These are phyloP conservation scores for Ananas comosus DNA, from an alignment of 176 grass and related monocot genomes.

Conservation along the genomic window DNA sequence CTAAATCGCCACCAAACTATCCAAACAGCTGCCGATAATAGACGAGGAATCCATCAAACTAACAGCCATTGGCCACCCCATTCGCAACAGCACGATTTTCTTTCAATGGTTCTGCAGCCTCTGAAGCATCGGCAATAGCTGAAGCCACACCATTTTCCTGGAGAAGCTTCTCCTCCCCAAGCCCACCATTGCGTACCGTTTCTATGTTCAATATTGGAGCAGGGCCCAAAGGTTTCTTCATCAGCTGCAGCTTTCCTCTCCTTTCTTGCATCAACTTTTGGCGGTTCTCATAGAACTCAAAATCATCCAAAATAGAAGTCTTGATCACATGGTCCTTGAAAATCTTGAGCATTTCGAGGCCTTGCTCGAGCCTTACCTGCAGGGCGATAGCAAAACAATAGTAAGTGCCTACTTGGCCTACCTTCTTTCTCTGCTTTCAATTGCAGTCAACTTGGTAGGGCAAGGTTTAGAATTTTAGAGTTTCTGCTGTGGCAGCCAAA, in stretches of 20 bases:
- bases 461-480: too few relatives aligned
- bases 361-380: slow-evolving; percentile 93
- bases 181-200: not conserved
- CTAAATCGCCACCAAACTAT: not conserved
- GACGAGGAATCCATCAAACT: not conserved
- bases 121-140: slow-evolving; percentile 15
- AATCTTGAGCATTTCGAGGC: slow-evolving; percentile 84
- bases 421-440: too few relatives aligned
- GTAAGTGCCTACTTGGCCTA: not conserved
- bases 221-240: slow-evolving; percentile 39
- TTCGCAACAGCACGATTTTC: slow-evolving; percentile 9
- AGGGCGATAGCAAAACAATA: slow-evolving; percentile 7
- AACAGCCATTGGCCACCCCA: not conserved
- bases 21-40: not conserved
- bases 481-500: too few relatives aligned
- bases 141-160: slow-evolving; percentile 15
- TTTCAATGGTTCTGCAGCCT: slow-evolving; percentile 12
- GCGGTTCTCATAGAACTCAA: slow-evolving; percentile 85
- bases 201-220: slow-evolving; percentile 43
- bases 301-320: slow-evolving; percentile 87
- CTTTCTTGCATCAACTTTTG: slow-evolving; percentile 91
- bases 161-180: not conserved
- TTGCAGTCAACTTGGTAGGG: too few relatives aligned
- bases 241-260: slow-evolving; percentile 54
- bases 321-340: slow-evolving; percentile 79